Conservation (phyloP, 2,329 filamentous ascomycete species). For the Geosmithia flava region DNA sequence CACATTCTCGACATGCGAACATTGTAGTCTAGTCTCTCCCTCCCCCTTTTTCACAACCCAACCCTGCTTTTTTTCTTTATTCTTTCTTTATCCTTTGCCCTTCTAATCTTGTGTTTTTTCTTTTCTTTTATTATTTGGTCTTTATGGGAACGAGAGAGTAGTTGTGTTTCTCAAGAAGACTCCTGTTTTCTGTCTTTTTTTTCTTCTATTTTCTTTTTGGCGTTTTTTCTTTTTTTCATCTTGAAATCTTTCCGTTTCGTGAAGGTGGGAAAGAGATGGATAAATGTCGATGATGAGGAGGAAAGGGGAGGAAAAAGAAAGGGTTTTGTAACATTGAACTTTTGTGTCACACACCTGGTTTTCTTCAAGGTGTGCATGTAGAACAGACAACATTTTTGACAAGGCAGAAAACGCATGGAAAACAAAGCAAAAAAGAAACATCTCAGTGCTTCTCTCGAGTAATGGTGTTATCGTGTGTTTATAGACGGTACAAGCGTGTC, state of each 20-base stretch:
- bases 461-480: not conserved
- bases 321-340: not conserved
- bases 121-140: not conserved
- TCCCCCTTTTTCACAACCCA: too few relatives aligned
- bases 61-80: too few relatives aligned
- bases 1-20: constrained; percentile 15
- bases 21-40: not conserved
- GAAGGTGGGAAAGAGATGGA: not conserved
- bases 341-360: not conserved
- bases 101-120: not conserved
- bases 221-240: not conserved
- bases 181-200: too few relatives aligned
- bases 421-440: not conserved
- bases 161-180: not conserved
- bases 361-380: not conserved
- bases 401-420: not conserved
- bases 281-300: not conserved
- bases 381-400: not conserved
- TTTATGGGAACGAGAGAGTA: not conserved
- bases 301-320: not conserved
- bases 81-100: too few relatives aligned
- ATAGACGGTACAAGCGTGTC: not conserved
- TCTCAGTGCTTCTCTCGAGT: too few relatives aligned
- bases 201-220: not conserved
- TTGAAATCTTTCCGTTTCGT: not conserved